Evolutionary conservation across 192 early-diverging fungal species (phyloP).

Genomic region (Glomus cerebriforme): DNA sequence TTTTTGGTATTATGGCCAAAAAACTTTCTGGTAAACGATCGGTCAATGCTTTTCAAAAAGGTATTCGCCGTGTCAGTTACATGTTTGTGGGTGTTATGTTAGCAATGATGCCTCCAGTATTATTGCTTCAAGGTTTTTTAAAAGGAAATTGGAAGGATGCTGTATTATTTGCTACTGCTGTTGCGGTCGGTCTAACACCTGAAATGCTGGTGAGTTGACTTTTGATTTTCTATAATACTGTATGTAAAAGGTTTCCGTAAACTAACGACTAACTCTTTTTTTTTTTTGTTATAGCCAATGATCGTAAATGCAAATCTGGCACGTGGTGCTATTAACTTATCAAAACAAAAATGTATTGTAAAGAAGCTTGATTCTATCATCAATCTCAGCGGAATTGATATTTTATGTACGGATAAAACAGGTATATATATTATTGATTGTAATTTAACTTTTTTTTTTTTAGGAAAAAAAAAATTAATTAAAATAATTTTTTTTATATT

Average conservation of each 20-base stretch:
- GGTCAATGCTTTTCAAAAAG: conserved; percentile 48
- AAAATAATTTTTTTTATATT: not conserved
- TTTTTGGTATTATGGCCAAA: conserved; percentile 48
- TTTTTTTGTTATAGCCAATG: conserved; percentile 38
- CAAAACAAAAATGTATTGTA: conserved; percentile 51
- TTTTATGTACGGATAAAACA: conserved; percentile 53
- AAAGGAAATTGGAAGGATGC: conserved; percentile 42
- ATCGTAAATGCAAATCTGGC: conserved; percentile 56
- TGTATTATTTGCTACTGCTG: conserved; percentile 48
- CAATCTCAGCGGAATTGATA: conserved; percentile 49
- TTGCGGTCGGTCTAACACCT: conserved; percentile 54
- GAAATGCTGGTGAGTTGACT: conserved; percentile 47
- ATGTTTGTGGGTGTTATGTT: conserved; percentile 48
- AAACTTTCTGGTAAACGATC: conserved; percentile 34
- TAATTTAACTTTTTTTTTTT: not conserved
- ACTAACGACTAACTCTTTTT: not conserved
- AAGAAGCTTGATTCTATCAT: conserved; percentile 50
- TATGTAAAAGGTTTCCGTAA: not conserved
- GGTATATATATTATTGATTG: conserved; percentile 26
- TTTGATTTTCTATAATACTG: not conserved
- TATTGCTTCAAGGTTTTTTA: conserved; percentile 47
- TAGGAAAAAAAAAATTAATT: not conserved
- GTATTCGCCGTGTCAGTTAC: conserved; percentile 49
- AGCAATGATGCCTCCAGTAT: conserved; percentile 49
- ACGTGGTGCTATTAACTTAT: conserved; percentile 47